phyloP scores from a whole-genome alignment of 129 eudicot genomes.

The Cynara cardunculus region DNA sequence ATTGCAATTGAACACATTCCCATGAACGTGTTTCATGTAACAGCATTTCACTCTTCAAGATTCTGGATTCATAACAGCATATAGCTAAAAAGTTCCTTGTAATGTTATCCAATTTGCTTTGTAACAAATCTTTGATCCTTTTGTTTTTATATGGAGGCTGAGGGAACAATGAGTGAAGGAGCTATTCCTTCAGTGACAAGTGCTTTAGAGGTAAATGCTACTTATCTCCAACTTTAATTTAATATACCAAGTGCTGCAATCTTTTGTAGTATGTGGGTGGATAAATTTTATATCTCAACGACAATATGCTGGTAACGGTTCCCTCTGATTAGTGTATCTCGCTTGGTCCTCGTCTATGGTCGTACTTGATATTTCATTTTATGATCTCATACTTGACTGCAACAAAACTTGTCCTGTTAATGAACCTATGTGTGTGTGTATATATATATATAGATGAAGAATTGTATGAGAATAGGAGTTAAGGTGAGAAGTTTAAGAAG shows the following conservation, averaged over 20 bases:
- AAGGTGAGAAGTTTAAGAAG: too few relatives aligned
- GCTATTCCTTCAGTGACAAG: constrained; percentile 60
- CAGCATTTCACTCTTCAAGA: not conserved
- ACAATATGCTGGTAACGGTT: not conserved
- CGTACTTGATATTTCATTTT: not conserved
- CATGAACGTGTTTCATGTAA: not conserved
- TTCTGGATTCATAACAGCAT: not conserved
- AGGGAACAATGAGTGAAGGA: constrained; percentile 81
- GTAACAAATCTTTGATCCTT: constrained; percentile 14
- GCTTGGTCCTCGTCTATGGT: not conserved
- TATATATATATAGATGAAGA: too few relatives aligned
- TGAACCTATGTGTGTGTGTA: too few relatives aligned
- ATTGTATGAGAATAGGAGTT: too few relatives aligned
- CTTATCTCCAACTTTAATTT: not conserved
- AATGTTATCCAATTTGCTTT: not conserved
- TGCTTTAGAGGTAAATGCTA: constrained; percentile 67
- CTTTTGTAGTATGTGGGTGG: not conserved
- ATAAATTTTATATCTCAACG: not conserved
- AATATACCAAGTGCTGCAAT: not conserved
- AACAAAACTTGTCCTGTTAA: too few relatives aligned
- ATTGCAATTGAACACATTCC: not conserved
- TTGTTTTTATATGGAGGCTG: constrained; percentile 62
- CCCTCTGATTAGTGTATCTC: not conserved
- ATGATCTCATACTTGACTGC: not conserved
- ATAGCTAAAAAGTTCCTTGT: not conserved